Evolutionary conservation across 2,329 filamentous ascomycete genomes (phyloP).

Genomic region (Penicillium psychrosexuale): DNA sequence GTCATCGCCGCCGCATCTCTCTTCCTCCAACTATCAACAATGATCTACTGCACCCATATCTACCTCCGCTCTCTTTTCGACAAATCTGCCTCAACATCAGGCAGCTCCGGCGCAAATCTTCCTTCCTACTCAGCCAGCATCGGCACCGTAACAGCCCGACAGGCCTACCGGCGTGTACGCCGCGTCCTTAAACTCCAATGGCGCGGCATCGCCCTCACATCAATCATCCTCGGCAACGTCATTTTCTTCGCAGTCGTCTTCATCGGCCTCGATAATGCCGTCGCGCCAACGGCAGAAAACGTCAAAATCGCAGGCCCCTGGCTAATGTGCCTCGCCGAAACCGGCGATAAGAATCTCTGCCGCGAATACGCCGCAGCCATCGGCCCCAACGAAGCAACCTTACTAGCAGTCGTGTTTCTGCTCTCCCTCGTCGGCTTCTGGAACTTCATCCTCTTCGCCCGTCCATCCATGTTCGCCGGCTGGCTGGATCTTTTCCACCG

Average conservation of each 20-base stretch:
- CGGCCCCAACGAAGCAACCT: conserved; percentile 70
- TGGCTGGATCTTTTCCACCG: conserved; percentile 67
- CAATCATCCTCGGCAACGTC: conserved; percentile 86
- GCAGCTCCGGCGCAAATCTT: conserved; percentile 56
- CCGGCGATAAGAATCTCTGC: conserved; percentile 65
- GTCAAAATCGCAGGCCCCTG: conserved; percentile 60
- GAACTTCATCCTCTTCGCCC: conserved; percentile 75
- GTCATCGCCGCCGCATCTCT: conserved; percentile 72
- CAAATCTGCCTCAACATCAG: conserved; percentile 58
- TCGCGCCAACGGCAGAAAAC: conserved; percentile 56
- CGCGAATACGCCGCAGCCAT: conserved; percentile 57
- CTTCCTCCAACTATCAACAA: conserved; percentile 79
- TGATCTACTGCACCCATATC: conserved; percentile 89
- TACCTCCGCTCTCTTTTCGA: conserved; percentile 83
- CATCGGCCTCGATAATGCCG: conserved; percentile 76
- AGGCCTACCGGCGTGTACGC: conserved; percentile 81
- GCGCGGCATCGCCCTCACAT: conserved; percentile 84
- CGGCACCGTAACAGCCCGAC: conserved; percentile 74
- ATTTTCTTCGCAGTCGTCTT: conserved; percentile 93
- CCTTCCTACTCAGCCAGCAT: conserved; percentile 75
- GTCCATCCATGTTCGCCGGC: conserved; percentile 78
- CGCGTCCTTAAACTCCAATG: conserved; percentile 90
- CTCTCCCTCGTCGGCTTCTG: conserved; percentile 84
- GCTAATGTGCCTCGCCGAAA: conserved; percentile 66
- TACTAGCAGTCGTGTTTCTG: conserved; percentile 77